Percentiles rank a stretch among this genome's conserved stretches.
These are phyloP conservation scores for Cordyceps javanica DNA, from an alignment of 2,329 filamentous ascomycete genomes.

Conservation along the genomic window DNA sequence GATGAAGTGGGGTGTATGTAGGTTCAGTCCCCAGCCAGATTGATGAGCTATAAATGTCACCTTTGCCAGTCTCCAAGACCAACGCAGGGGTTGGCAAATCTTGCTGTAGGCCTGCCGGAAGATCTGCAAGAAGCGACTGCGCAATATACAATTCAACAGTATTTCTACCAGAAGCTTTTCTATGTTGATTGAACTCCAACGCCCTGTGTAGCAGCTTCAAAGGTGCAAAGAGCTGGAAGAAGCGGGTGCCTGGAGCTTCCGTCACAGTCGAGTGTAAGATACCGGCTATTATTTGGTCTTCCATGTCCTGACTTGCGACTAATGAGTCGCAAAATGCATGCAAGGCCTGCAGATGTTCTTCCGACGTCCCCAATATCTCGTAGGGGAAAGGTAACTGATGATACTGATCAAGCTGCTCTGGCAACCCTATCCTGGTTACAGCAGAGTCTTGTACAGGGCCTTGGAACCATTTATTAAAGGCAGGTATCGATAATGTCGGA, in stretches of 20 bases:
- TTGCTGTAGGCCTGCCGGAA: constrained; percentile 55
- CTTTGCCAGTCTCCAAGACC: constrained; percentile 58
- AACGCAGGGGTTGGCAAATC: constrained; percentile 65
- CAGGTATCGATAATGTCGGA: constrained; percentile 13
- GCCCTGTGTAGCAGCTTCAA: constrained; percentile 59
- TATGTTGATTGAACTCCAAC: constrained; percentile 38
- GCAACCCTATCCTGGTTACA: constrained; percentile 50
- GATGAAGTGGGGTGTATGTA: constrained; percentile 84
- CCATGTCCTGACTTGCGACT: constrained; percentile 19
- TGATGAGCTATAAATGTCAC: constrained; percentile 81
- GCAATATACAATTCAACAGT: constrained; percentile 69
- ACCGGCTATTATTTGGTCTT: constrained; percentile 26
- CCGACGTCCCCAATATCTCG: constrained; percentile 28
- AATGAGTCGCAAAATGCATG: constrained; percentile 25
- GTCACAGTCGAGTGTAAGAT: constrained; percentile 24
- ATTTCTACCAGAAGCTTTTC: constrained; percentile 17
- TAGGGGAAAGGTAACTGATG: constrained; percentile 31
- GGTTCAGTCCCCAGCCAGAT: constrained; percentile 84
- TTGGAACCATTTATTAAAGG: constrained; percentile 20
- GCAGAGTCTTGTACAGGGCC: constrained; percentile 36
- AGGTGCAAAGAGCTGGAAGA: constrained; percentile 53
- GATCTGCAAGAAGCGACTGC: constrained; percentile 64
- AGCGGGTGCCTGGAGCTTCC: constrained; percentile 28
- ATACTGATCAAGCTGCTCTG: constrained; percentile 25
- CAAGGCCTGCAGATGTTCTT: constrained; percentile 14